Percentiles rank a stretch among this genome's conserved stretches.
phyloP scores from a whole-genome alignment of 2,329 filamentous ascomycete species.

The Fusarium avenaceum region DNA sequence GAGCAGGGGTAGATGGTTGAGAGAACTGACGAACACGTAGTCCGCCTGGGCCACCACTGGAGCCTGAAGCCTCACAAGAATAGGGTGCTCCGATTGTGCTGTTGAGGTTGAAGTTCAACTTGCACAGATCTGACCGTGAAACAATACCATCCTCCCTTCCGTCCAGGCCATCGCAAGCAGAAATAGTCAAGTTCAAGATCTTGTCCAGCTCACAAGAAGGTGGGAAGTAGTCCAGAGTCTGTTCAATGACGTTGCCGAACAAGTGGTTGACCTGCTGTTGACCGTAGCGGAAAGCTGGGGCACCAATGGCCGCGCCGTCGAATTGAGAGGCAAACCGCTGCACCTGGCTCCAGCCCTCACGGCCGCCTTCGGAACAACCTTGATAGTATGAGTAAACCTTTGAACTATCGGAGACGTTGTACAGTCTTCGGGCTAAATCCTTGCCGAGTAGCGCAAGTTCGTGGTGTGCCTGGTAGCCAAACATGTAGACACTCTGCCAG shows the following conservation, averaged over 20 bases:
- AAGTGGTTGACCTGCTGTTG: slow-evolving; percentile 61
- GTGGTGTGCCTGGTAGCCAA: slow-evolving; percentile 64
- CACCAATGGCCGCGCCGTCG: slow-evolving; percentile 31
- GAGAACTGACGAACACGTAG: slow-evolving; percentile 32
- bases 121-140: slow-evolving; percentile 17
- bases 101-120: slow-evolving; percentile 23
- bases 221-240: slow-evolving; percentile 55
- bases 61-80: slow-evolving; percentile 48
- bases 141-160: slow-evolving; percentile 13
- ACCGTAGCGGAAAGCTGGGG: slow-evolving; percentile 50
- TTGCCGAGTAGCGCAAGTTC: slow-evolving; percentile 64
- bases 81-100: slow-evolving; percentile 52
- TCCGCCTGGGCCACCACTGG: background rate
- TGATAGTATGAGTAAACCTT: slow-evolving; percentile 66
- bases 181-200: slow-evolving; percentile 62
- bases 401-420: slow-evolving; percentile 43
- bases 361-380: slow-evolving; percentile 63
- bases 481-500: slow-evolving; percentile 64
- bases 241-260: slow-evolving; percentile 53
- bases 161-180: slow-evolving; percentile 16
- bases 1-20: slow-evolving; percentile 41
- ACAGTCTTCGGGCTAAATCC: slow-evolving; percentile 58
- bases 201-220: slow-evolving; percentile 61
- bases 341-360: slow-evolving; percentile 57
- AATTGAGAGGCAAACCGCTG: slow-evolving; percentile 35